These are phyloP conservation scores for Colletotrichum sp. DNA, from an alignment of 2,329 filamentous ascomycete species.

Conservation along the genomic window DNA sequence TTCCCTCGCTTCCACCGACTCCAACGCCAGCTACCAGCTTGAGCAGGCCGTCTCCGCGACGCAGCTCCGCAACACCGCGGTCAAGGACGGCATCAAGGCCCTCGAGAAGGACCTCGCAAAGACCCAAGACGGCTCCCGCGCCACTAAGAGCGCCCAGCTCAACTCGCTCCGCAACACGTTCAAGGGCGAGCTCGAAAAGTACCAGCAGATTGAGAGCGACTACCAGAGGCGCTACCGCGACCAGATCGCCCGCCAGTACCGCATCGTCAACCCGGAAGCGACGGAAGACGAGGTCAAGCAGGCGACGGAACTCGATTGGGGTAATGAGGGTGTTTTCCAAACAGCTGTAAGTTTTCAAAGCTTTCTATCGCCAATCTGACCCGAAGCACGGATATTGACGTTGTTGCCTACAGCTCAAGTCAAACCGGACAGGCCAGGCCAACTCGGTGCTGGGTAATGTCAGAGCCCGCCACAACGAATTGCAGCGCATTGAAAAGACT, in stretches of 20 bases:
- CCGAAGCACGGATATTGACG: neutral
- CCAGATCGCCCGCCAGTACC: constrained; percentile 80
- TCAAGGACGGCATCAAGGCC: constrained; percentile 80
- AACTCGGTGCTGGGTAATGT: constrained; percentile 78
- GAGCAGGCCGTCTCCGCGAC: constrained; percentile 73
- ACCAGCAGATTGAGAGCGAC: constrained; percentile 72
- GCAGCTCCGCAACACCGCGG: constrained; percentile 74
- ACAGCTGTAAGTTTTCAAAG: constrained; percentile 66
- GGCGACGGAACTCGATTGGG: constrained; percentile 74
- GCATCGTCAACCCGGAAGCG: constrained; percentile 83
- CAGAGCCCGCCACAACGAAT: constrained; percentile 82
- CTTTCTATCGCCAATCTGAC: neutral
- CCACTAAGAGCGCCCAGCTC: constrained; percentile 73
- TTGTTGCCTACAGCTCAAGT: constrained; percentile 63
- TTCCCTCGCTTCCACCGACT: constrained; percentile 70
- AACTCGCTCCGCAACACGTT: constrained; percentile 74
- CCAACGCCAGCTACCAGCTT: constrained; percentile 58
- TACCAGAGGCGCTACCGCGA: constrained; percentile 77
- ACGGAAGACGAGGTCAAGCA: constrained; percentile 73
- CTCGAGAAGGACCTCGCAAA: constrained; percentile 74
- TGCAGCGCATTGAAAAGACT: constrained; percentile 80
- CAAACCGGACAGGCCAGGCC: constrained; percentile 76
- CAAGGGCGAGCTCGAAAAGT: constrained; percentile 72
- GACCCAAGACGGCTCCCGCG: constrained; percentile 64
- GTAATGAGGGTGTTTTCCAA: constrained; percentile 82